Evolutionary conservation across 2,329 filamentous ascomycete genomes (phyloP), one percentile per base, ranked within the genome.

Genomic region (Coccinonectria pachysandricola): DNA sequence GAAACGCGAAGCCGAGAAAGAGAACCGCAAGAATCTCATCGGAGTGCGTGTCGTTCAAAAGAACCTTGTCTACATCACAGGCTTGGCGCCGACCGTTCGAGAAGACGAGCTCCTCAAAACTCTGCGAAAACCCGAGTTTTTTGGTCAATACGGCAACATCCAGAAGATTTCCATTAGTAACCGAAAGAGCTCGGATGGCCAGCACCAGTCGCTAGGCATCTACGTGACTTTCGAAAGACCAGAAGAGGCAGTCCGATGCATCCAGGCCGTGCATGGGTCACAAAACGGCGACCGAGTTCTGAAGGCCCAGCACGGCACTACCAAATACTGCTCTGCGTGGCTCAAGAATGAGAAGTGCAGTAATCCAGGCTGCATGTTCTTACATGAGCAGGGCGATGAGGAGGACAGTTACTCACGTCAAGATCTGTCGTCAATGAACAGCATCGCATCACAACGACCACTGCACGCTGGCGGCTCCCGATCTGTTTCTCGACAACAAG

Each of bases 121-220:
- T 0, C 64, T 98, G 23, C 78, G 92, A 30, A 87, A 87, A 36
- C 75, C 77, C 24, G 82, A 95, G 48, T 98, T 95, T 52, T 98
- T 98, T 47, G 91, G 91, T 5, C 91, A 98, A 55, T 98, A 98
- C 52, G 91, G 91, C 43, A 91, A 88, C 50, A 98, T 98, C 43
- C 81, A 94, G 50, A 98, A 98, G 57, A 96, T 98, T 30, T 93
- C 94, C 28, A 93, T 98, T 40, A 96, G 87, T 65, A 95, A 94
- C 54, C 75, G 86, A 20, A 94, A 93, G 55, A 84, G 69, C 34
- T 69, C 73, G 16, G 72, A 78, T 46, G 71, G 71, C 15, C 69
- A 88, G 36, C 82, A 85, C 40, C 82, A 91, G 45, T 92, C 87
- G 0, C 79, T 98, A 5, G 91, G 91, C 23, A 88, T 98, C 26